Evolutionary conservation across 75 land plant species (phyloP).

Genomic region (Pseudotsuga menziesii): DNA sequence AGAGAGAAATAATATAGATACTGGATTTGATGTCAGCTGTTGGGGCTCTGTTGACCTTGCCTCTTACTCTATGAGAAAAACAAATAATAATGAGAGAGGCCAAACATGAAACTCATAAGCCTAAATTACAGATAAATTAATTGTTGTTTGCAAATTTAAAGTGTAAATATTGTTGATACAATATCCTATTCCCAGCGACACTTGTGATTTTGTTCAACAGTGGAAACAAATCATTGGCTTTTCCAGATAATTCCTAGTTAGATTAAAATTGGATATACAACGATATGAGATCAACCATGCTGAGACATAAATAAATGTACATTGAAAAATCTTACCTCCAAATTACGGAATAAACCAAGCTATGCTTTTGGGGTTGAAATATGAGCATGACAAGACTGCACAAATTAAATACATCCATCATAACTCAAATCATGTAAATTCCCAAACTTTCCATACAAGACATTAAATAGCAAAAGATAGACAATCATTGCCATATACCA

Average conservation of each 20-base stretch:
- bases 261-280: background rate
- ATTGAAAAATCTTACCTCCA: slow-evolving; percentile 60
- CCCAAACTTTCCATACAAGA: background rate
- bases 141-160: background rate
- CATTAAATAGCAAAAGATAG: background rate
- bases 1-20: too few relatives aligned
- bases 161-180: background rate
- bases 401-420: background rate
- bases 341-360: slow-evolving; percentile 91
- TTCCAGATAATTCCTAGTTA: background rate
- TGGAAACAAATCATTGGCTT: background rate
- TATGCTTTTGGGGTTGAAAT: slow-evolving; percentile 83
- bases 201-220: background rate
- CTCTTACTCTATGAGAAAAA: background rate
- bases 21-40: background rate
- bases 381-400: slow-evolving; percentile 92
- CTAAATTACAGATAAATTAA: background rate
- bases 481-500: slow-evolving; percentile 47
- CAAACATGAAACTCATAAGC: background rate
- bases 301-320: slow-evolving; percentile 6
- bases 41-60: background rate
- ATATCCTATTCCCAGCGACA: background rate
- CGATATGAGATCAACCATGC: background rate
- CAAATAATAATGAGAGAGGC: background rate
- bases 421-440: slow-evolving; percentile 5